Evolutionary conservation across 163 green algal species (phyloP).

Genomic region (Scenedesmus sp.): DNA sequence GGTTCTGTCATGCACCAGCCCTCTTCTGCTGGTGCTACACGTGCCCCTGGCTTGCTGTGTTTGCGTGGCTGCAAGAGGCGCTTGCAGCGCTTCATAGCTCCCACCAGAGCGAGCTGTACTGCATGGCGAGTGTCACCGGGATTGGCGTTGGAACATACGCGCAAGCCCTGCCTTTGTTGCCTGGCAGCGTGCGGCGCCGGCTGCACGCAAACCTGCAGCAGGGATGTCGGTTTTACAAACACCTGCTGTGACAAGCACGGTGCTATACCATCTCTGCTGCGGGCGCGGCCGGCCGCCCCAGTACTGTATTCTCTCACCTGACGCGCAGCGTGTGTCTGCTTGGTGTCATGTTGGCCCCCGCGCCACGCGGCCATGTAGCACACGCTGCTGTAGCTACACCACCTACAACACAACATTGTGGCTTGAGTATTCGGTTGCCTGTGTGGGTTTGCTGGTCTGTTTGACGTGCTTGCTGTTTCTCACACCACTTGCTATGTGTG

Average conservation of each 20-base stretch:
- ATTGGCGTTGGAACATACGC: background rate
- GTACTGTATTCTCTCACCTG: background rate
- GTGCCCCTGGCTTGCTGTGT: background rate
- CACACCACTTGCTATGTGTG: no score
- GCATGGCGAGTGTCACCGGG: background rate
- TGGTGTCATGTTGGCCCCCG: background rate
- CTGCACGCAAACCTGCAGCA: background rate
- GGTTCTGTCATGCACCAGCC: background rate
- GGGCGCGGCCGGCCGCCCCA: background rate
- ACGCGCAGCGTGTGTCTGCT: background rate
- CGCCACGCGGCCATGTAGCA: background rate
- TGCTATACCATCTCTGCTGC: slow-evolving; percentile 16
- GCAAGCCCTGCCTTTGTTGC: background rate
- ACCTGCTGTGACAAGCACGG: slow-evolving; percentile 20
- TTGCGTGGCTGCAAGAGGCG: background rate
- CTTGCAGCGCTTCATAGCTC: background rate
- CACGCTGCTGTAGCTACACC: background rate
- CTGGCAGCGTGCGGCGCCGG: background rate
- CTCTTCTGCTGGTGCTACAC: background rate
- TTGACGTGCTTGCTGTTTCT: background rate
- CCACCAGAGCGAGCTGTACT: background rate
- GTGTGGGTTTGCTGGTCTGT: background rate
- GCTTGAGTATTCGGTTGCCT: background rate
- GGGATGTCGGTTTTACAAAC: background rate
- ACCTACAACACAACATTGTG: background rate